Conservation (phyloP, 2,329 filamentous ascomycete genomes). For the Ceratocystis alfenasii region DNA sequence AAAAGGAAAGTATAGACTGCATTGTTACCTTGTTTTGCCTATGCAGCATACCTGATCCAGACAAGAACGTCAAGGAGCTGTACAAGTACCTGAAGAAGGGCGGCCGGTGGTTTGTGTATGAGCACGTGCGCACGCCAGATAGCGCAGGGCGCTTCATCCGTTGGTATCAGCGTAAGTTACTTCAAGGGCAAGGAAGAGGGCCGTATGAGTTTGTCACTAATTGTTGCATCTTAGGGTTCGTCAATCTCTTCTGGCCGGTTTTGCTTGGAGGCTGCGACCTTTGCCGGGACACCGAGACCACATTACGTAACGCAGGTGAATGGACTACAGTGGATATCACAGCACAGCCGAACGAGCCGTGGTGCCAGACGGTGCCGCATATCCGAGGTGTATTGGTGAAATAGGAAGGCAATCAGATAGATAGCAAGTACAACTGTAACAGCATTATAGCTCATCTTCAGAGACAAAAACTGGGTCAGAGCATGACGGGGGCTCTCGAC, state of each 20-base stretch:
- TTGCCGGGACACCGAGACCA: slow-evolving; percentile 37
- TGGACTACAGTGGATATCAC: slow-evolving; percentile 41
- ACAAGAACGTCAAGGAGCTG: slow-evolving; percentile 42
- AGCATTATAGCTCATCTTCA: slow-evolving; percentile 30
- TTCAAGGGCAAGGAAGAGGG: no score
- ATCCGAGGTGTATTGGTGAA: slow-evolving; percentile 43
- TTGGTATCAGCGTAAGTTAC: slow-evolving; percentile 41
- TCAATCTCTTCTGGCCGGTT: slow-evolving; percentile 43
- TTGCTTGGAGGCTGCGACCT: slow-evolving; percentile 42
- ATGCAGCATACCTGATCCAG: slow-evolving; percentile 51
- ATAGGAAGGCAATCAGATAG: slow-evolving; percentile 26
- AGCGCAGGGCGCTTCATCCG: slow-evolving; percentile 32
- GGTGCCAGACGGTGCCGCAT: slow-evolving; percentile 38
- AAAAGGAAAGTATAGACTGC: slow-evolving; percentile 43
- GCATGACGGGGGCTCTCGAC: background rate
- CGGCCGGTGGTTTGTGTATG: slow-evolving; percentile 50
- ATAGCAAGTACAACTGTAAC: background rate
- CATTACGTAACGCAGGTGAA: slow-evolving; percentile 37
- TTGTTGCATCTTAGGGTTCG: slow-evolving; percentile 30
- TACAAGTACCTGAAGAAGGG: slow-evolving; percentile 49
- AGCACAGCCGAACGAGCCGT: slow-evolving; percentile 32
- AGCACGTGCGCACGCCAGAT: slow-evolving; percentile 41
- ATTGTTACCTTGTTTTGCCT: slow-evolving; percentile 51
- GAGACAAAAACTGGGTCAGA: slow-evolving; percentile 30
- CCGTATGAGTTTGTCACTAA: background rate